Evolutionary conservation across 192 early-diverging fungal genomes (phyloP).

Genomic region (Kickxella alabastrina): DNA sequence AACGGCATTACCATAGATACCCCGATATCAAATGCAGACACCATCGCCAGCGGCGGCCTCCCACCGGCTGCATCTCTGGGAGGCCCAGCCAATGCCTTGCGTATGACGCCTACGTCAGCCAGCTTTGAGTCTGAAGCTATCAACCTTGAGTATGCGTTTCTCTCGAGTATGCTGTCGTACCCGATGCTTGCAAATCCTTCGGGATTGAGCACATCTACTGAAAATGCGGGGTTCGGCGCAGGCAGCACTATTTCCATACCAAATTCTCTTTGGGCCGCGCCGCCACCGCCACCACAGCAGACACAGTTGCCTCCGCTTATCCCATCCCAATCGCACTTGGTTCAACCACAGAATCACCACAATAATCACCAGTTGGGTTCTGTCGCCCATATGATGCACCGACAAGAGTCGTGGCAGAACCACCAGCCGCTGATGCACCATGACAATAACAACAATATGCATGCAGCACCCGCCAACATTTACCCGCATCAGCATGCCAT

Average conservation of each 20-base stretch:
- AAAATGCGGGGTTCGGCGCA: conserved; percentile 19
- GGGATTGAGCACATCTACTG: conserved; percentile 10
- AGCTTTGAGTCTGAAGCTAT: conserved; percentile 83
- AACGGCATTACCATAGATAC: not conserved
- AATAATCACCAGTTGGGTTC: conserved; percentile 5
- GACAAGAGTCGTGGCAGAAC: conserved; percentile 27
- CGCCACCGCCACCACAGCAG: conserved; percentile 9
- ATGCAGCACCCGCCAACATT: not conserved
- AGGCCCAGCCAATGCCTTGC: conserved; percentile 3
- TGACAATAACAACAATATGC: not conserved
- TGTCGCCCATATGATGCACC: conserved; percentile 4
- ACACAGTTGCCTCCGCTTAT: conserved; percentile 3
- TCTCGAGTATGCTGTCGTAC: conserved; percentile 83
- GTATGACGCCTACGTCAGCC: conserved; percentile 15
- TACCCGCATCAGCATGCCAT: conserved; percentile 9
- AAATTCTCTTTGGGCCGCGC: conserved; percentile 45
- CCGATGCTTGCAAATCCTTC: conserved; percentile 45
- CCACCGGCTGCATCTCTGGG: conserved; percentile 3
- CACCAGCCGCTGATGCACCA: conserved; percentile 8
- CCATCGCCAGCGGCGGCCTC: conserved; percentile 1
- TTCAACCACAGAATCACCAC: conserved; percentile 7
- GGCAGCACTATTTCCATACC: conserved; percentile 41
- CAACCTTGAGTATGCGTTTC: conserved; percentile 84
- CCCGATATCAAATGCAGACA: not conserved
- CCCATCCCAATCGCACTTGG: not conserved